phyloP scores from a whole-genome alignment of 805 yeast species.

The Wickerhamiella qilinensis region DNA sequence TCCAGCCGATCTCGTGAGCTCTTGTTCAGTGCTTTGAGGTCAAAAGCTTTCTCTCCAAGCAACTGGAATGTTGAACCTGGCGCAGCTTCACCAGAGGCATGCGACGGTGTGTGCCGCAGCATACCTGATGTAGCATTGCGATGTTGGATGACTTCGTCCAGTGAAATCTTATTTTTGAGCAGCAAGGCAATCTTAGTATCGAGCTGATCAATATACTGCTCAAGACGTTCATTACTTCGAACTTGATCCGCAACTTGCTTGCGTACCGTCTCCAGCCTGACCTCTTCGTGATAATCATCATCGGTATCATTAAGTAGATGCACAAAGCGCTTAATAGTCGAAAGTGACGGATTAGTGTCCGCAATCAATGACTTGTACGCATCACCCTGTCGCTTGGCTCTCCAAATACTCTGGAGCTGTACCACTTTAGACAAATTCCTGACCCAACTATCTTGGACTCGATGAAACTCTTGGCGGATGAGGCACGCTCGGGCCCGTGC shows the following conservation, averaged over 20 bases:
- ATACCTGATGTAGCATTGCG: slow-evolving; percentile 17
- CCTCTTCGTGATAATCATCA: slow-evolving; percentile 59
- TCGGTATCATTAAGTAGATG: slow-evolving; percentile 57
- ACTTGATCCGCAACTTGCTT: slow-evolving; percentile 57
- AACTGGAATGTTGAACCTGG: too few relatives aligned
- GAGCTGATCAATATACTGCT: slow-evolving; percentile 56
- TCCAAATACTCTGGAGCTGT: slow-evolving; percentile 56
- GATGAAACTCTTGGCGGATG: slow-evolving; percentile 14
- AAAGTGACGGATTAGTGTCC: slow-evolving; percentile 59
- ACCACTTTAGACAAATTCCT: slow-evolving; percentile 43
- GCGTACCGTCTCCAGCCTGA: slow-evolving; percentile 47
- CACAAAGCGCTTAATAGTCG: slow-evolving; percentile 63
- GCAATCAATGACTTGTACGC: slow-evolving; percentile 62
- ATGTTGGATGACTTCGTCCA: slow-evolving; percentile 46
- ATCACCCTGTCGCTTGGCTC: slow-evolving; percentile 47
- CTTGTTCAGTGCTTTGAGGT: slow-evolving; percentile 24
- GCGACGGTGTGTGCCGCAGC: slow-evolving; percentile 8
- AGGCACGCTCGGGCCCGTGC: slow-evolving; percentile 20
- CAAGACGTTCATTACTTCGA: slow-evolving; percentile 52
- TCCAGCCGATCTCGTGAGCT: slow-evolving; percentile 35
- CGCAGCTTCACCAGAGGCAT: slow-evolving; percentile 9
- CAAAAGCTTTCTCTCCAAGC: slow-evolving; percentile 15
- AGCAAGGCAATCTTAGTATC: slow-evolving; percentile 65
- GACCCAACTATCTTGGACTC: slow-evolving; percentile 32
- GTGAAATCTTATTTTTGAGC: slow-evolving; percentile 60